These are phyloP conservation scores for Penicillium nordicum DNA, from an alignment of 2,329 filamentous ascomycete species.

Conservation along the genomic window DNA sequence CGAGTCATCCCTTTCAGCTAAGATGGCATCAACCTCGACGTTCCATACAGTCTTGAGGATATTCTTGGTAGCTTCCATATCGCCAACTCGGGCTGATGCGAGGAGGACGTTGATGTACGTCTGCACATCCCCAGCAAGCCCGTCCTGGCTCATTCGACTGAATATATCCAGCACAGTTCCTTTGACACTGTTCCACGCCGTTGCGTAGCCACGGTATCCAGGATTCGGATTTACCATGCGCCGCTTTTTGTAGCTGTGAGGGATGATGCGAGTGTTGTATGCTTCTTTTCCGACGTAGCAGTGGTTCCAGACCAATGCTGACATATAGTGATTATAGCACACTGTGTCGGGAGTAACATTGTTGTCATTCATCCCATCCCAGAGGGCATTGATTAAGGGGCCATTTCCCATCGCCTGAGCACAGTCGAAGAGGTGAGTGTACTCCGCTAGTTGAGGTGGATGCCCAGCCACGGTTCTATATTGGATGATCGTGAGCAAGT, in stretches of 20 bases:
- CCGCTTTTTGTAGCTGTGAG: slow-evolving; percentile 31
- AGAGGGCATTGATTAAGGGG: slow-evolving; percentile 42
- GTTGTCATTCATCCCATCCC: slow-evolving; percentile 33
- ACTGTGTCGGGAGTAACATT: slow-evolving; percentile 44
- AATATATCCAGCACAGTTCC: slow-evolving; percentile 43
- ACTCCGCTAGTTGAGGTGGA: slow-evolving; percentile 46
- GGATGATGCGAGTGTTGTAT: slow-evolving; percentile 38
- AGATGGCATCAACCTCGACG: slow-evolving; percentile 47
- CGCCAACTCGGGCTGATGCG: slow-evolving; percentile 52
- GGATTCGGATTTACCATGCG: slow-evolving; percentile 11
- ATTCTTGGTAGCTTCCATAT: slow-evolving; percentile 45
- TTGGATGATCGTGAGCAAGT: slow-evolving; percentile 38
- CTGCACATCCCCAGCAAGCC: slow-evolving; percentile 48
- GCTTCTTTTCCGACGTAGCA: slow-evolving; percentile 40
- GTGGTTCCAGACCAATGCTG: slow-evolving; percentile 48
- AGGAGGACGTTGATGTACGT: slow-evolving; percentile 55
- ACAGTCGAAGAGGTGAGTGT: slow-evolving; percentile 52
- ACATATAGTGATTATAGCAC: slow-evolving; percentile 57
- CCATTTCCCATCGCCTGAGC: slow-evolving; percentile 49
- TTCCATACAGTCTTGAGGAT: slow-evolving; percentile 55
- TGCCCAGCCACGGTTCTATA: slow-evolving; percentile 38
- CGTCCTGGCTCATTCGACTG: slow-evolving; percentile 46
- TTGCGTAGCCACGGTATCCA: slow-evolving; percentile 33
- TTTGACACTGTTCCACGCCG: slow-evolving; percentile 32
- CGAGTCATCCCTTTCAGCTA: slow-evolving; percentile 32